Evolutionary conservation across 2,329 filamentous ascomycete genomes (phyloP), one percentile per base, ranked within the genome.

Genomic region (Colletotrichum aenigma): DNA sequence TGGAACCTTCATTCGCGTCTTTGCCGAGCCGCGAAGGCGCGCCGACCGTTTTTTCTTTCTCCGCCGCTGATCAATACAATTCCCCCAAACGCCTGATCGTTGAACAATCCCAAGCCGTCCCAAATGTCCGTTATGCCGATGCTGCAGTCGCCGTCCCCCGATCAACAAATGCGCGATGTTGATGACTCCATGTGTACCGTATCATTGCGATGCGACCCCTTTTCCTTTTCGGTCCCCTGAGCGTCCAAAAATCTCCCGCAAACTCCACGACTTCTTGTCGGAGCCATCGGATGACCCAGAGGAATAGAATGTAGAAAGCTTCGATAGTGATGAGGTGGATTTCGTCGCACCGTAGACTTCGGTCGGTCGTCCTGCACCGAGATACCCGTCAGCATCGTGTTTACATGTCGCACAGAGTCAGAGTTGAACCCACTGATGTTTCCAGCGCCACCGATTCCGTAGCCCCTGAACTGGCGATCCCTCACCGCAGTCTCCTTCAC

Each of bases 381-480:
- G 43, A 28, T 18, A 30, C 12, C 12, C 4, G n/a, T 66, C 30
- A 58, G 36, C 18, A 10, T 8, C 52, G n/a, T 62, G 8, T 56
- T 71, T n/a, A 24, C 0, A 43, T 38, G 26, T 6, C 24, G 18
- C 4, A n/a, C 24, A 55, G 55, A 26, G 5, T 61, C 24, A 18
- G 32, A 21, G 21, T 36, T 28, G 21, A 38, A 82, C 84, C 78
- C 71, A 85, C 84, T 81, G 16, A 86, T 86, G 71, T 86, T 86
- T 0, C 84, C 84, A 16, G 81, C 82, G 3, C 84, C 85, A 4
- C 85, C 85, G 48, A 86, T 86, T 18, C 85, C 84, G 69, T 85
- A 86, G 4, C 84, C 83, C 28, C 85, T 79, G 34, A 84, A 77
- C 74, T 85, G 83, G 10, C 80, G 77, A 62, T 84, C 81, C 34